phyloP scores from a whole-genome alignment of 2,329 filamentous ascomycete species.

The Mycosphaerella sp. region DNA sequence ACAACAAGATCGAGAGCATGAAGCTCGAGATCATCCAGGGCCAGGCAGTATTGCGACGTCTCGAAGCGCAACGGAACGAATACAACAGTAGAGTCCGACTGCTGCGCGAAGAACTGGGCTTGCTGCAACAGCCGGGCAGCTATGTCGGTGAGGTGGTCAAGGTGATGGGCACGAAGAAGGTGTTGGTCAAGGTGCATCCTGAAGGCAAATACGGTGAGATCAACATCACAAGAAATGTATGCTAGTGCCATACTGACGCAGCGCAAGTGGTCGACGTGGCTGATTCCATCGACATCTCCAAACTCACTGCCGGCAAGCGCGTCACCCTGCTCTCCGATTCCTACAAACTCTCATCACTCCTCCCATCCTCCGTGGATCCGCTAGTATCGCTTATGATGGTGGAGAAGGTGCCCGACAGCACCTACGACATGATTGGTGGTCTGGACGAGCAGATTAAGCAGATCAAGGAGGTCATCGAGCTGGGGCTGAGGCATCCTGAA shows the following conservation, averaged over 20 bases:
- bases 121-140: constrained; percentile 93
- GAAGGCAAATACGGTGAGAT: constrained; percentile 96
- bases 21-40: constrained; percentile 99
- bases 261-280: constrained; percentile 83
- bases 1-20: constrained; percentile 99
- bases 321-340: constrained; percentile 94
- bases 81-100: constrained; percentile 97
- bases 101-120: constrained; percentile 86
- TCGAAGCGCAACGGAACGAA: constrained; percentile 97
- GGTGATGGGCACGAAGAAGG: constrained; percentile 99
- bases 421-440: constrained; percentile 99
- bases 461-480: constrained; percentile 99
- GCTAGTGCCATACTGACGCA: neutral
- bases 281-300: constrained; percentile 87
- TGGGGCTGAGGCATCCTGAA: constrained; percentile 96
- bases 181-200: constrained; percentile 96
- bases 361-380: constrained; percentile 95
- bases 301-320: constrained; percentile 95
- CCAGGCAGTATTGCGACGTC: constrained; percentile 85
- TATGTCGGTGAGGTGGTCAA: constrained; percentile 99
- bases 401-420: constrained; percentile 98
- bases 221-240: neutral
- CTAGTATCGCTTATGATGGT: constrained; percentile 99
- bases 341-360: constrained; percentile 98
- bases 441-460: constrained; percentile 99